Base-by-base conservation (phyloP, 202 grass and related monocot genomes). In the Sporobolus alterniflorus region DNA sequence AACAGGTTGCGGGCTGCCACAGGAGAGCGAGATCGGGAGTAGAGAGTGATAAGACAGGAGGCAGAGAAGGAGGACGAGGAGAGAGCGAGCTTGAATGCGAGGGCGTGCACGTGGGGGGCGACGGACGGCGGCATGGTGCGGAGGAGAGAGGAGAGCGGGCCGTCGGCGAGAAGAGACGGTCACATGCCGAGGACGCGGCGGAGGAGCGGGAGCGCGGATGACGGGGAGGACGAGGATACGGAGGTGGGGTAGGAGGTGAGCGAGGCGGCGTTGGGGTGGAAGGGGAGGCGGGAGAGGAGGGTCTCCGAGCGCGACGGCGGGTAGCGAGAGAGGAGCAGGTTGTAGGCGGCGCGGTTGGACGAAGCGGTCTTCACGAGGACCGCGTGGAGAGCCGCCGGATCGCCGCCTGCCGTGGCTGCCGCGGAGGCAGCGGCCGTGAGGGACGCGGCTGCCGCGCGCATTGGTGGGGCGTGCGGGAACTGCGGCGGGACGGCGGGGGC, bases 301-400 rank as follows among this genome's bases (percentile, higher is more conserved):
- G 11, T 78, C 20, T 68, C 71, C 63, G 76, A 74, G 62, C 42
- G 54, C 33, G 73, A 33, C 48, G 69, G 56, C 20, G 81, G 76
- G 57, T 91, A 88, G 56, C 57, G 75, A 48, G 81, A 56, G 47
- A 88, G 47, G 39, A 88, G 71, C 56, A 70, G 29, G 65, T 69
- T 86, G 74, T 79, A 74, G 74, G 79, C 73, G 50, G 79, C 67
- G 67, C 88, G 89, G 72, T 82, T 74, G 85, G 32, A 1, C 32
- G 67, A 88, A 67, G 78, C 43, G 50, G 60, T 81, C 82, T 85
- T 85, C 25, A 85, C 24, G 24, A 91, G 77, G 5, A 51, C 65
- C 4, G 72, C 76, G 65, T 84, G 81, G 41, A 85, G 66, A 2
- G 29, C 50, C 11, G 72, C 71, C 20, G 67, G 59, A 5, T 85